Conservation (phyloP, 768 basidiomycete genomes). For the Kondoa subrosea region DNA sequence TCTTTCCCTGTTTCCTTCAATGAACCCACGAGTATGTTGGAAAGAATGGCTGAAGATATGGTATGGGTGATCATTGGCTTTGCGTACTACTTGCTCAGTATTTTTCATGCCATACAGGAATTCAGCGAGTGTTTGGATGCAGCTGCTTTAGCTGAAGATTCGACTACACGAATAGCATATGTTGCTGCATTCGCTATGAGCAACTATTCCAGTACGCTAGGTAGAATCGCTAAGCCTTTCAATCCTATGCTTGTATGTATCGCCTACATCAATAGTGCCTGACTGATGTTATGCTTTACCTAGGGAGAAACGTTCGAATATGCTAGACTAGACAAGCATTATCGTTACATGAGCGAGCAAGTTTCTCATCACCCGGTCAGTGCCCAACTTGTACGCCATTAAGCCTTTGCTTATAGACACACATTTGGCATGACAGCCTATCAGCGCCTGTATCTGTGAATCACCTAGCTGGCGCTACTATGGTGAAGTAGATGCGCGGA, state of each 20-base stretch:
- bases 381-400: neutral
- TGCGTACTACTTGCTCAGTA: slow-evolving; percentile 51
- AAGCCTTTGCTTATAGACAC: neutral
- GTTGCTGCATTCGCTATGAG: slow-evolving; percentile 96
- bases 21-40: slow-evolving; percentile 56
- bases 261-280: neutral
- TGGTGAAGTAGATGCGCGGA: slow-evolving; percentile 76
- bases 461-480: slow-evolving; percentile 77
- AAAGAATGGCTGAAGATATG: slow-evolving; percentile 96
- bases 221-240: slow-evolving; percentile 90
- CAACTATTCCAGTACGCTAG: slow-evolving; percentile 90
- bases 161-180: slow-evolving; percentile 67
- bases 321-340: slow-evolving; percentile 66
- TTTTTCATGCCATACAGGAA: neutral
- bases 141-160: slow-evolving; percentile 57
- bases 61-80: slow-evolving; percentile 59
- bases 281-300: neutral
- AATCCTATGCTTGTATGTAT: slow-evolving; percentile 73
- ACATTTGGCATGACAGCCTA: slow-evolving; percentile 39
- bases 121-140: slow-evolving; percentile 43
- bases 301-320: slow-evolving; percentile 91
- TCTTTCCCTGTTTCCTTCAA: slow-evolving; percentile 87
- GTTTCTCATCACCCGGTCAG: slow-evolving; percentile 73
- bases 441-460: slow-evolving; percentile 90
- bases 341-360: slow-evolving; percentile 68